phyloP scores from a whole-genome alignment of 805 yeast genomes.

The Candida coquimbonensis region DNA sequence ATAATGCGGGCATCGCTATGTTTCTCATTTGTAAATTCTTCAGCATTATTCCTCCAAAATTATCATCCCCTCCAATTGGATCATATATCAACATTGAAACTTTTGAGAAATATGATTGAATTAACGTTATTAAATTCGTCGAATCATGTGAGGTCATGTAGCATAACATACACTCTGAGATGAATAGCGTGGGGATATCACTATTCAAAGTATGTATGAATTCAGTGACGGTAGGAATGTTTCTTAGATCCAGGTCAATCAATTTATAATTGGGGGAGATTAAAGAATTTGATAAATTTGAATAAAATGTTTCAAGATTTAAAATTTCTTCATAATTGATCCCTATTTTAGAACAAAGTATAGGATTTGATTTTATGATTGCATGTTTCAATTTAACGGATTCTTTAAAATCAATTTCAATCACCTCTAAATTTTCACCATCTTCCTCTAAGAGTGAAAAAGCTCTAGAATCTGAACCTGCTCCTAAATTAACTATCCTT shows the following conservation, averaged over 20 bases:
- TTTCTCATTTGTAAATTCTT: conserved; percentile 40
- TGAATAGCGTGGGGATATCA: conserved; percentile 38
- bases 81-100: conserved; percentile 40
- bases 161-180: conserved; percentile 56
- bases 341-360: conserved; percentile 11
- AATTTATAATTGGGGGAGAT: conserved; percentile 21
- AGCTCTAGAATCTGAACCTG: conserved; percentile 58
- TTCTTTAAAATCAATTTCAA: conserved; percentile 47
- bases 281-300: conserved; percentile 23
- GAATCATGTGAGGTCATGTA: conserved; percentile 40
- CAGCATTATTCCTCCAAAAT: conserved; percentile 50
- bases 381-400: conserved; percentile 37
- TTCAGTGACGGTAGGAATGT: conserved; percentile 20
- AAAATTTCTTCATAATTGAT: not conserved
- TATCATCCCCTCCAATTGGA: conserved; percentile 48
- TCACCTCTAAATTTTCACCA: conserved; percentile 26
- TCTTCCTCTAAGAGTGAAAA: conserved; percentile 29
- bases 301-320: conserved; percentile 6
- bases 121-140: conserved; percentile 28
- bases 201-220: conserved; percentile 19
- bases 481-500: conserved; percentile 61
- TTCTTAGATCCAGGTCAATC: conserved; percentile 29
- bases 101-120: conserved; percentile 21
- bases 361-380: conserved; percentile 9
- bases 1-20: conserved; percentile 33